A percentile compares a stretch with the other conserved stretches of the same genome.
Conservation (phyloP, 2,329 filamentous ascomycete species). For the Cercospora janseana region DNA sequence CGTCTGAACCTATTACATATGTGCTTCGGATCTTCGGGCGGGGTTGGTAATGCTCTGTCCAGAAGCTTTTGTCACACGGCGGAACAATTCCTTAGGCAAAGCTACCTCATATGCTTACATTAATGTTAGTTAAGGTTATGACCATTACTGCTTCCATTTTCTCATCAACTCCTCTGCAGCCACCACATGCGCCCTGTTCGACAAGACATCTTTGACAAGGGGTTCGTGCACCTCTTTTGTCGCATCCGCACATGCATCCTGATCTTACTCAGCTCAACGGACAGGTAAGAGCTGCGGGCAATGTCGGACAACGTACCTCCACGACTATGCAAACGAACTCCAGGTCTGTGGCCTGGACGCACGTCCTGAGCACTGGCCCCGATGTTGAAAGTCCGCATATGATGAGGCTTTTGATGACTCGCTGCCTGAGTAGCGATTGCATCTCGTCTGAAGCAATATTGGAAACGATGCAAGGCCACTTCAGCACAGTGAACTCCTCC, state of each 20-base stretch:
- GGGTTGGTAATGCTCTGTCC: constrained; percentile 4
- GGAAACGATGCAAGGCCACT: constrained; percentile 1
- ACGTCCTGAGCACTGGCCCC: constrained; percentile 1
- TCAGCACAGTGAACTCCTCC: not conserved
- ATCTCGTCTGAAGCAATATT: not conserved
- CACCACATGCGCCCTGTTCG: not conserved
- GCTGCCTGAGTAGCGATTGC: not conserved
- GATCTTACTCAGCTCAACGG: not conserved
- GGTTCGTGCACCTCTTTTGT: constrained; percentile 1
- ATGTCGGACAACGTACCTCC: not conserved
- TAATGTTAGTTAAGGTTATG: too few relatives aligned
- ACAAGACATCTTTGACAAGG: not conserved
- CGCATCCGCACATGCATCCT: constrained; percentile 1
- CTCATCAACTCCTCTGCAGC: not conserved
- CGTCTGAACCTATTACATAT: not conserved
- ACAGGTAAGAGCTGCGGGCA: not conserved
- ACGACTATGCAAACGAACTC: not conserved
- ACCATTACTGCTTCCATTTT: not conserved
- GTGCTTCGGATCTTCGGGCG: not conserved
- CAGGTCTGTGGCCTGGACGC: not conserved
- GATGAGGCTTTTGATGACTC: constrained; percentile 2
- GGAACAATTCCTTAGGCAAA: not conserved
- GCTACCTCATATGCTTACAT: too few relatives aligned
- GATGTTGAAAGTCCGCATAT: not conserved
- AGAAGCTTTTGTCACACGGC: constrained; percentile 1